Conservation (phyloP, 2,329 filamentous ascomycete species). For the Paecilomyces sp. region DNA sequence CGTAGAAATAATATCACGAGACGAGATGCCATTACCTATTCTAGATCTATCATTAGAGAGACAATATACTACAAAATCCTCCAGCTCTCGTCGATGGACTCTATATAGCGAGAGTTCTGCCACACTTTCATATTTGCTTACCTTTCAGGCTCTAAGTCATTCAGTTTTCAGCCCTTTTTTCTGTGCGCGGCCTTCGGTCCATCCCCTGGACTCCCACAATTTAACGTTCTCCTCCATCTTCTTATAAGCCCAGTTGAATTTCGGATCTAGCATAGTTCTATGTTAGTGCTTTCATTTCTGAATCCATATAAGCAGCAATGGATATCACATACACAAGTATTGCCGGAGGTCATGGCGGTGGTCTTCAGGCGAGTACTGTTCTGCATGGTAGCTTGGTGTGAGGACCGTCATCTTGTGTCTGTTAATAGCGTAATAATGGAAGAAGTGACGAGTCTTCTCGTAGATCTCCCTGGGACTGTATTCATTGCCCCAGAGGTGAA, state of each 20-base stretch:
- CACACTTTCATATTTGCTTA: background rate
- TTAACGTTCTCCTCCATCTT: constrained; percentile 44
- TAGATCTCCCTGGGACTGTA: constrained; percentile 37
- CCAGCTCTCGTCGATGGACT: background rate
- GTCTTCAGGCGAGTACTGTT: constrained; percentile 48
- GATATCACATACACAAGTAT: constrained; percentile 39
- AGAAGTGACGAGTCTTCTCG: constrained; percentile 40
- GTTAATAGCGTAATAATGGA: constrained; percentile 52
- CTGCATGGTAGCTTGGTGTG: constrained; percentile 51
- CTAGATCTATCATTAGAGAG: background rate
- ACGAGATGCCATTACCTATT: background rate
- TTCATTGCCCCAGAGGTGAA: constrained; percentile 42
- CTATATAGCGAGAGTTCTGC: background rate
- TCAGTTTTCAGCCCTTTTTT: background rate
- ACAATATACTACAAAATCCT: background rate
- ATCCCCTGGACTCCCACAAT: constrained; percentile 28
- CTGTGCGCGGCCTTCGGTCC: background rate
- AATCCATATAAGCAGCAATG: background rate
- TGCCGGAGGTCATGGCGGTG: constrained; percentile 53
- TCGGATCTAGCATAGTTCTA: constrained; percentile 16
- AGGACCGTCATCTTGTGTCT: constrained; percentile 58
- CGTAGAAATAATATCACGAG: too few species aligned
- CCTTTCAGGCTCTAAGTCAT: background rate
- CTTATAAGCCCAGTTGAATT: constrained; percentile 39
- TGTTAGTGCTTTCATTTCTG: background rate